Evolutionary conservation across 106 monocot genomes (phyloP).

Genomic region (Platanthera zijinensis): DNA sequence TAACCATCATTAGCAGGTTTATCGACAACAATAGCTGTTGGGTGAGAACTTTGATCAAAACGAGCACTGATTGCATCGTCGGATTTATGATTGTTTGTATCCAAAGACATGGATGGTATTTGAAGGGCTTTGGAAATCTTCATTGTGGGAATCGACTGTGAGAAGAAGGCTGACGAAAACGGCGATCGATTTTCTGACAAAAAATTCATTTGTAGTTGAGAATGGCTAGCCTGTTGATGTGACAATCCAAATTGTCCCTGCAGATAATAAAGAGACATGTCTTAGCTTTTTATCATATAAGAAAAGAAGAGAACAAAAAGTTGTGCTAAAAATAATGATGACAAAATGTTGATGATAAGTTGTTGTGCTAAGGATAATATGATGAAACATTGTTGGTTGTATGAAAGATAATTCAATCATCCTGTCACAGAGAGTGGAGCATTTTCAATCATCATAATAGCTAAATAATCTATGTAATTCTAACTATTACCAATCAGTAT

Average conservation of each 20-base stretch:
- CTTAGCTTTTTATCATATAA: too few relatives aligned
- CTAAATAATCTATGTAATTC: too few relatives aligned
- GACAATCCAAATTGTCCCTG: conserved; percentile 48
- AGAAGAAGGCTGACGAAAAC: conserved; percentile 9
- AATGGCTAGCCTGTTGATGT: conserved; percentile 43
- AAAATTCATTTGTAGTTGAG: conserved; percentile 26
- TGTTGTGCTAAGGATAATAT: too few relatives aligned
- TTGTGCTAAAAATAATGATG: too few relatives aligned
- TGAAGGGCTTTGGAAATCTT: conserved; percentile 8
- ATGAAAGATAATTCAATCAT: too few relatives aligned
- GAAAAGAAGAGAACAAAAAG: too few relatives aligned
- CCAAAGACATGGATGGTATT: conserved; percentile 6
- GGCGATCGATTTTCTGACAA: conserved; percentile 25
- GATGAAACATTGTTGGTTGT: too few relatives aligned
- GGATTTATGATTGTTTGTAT: conserved; percentile 4
- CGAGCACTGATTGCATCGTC: conserved; percentile 15
- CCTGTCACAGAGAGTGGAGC: too few relatives aligned
- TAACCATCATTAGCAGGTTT: conserved; percentile 63
- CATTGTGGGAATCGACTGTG: conserved; percentile 12
- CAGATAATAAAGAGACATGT: too few relatives aligned
- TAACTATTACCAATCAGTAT: too few relatives aligned
- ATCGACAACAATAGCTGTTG: conserved; percentile 22
- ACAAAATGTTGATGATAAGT: too few relatives aligned
- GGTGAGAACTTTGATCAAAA: conserved; percentile 27
- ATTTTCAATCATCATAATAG: too few relatives aligned